phyloP scores from a whole-genome alignment of 257 asterid genomes.

The Parsonsia alboflavescens region DNA sequence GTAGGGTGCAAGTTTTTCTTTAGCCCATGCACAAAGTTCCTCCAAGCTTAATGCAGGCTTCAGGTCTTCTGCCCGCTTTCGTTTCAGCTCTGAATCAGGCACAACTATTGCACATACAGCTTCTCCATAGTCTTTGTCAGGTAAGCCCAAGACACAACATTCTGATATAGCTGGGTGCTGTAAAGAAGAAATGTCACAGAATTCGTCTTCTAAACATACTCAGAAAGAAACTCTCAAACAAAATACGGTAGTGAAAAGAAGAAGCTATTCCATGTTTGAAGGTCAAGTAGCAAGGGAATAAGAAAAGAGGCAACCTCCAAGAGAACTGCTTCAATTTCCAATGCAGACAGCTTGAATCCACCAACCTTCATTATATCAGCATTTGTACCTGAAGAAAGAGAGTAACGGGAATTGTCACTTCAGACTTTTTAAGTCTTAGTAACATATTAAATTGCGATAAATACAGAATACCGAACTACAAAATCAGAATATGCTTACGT shows the following conservation, averaged over 20 bases:
- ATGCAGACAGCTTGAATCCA: conserved; percentile 89
- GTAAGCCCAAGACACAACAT: conserved; percentile 93
- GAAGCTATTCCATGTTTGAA: conserved; percentile 8
- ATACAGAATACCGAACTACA: background rate
- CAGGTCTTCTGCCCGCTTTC: conserved; percentile 51
- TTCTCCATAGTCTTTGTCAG: conserved; percentile 89
- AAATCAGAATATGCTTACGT: conserved; percentile 48
- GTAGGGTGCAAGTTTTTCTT: conserved; percentile 94
- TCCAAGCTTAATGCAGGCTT: conserved; percentile 73
- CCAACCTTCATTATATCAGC: conserved; percentile 99
- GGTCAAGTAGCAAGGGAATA: background rate
- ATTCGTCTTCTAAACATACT: background rate
- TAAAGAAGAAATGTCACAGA: conserved; percentile 19
- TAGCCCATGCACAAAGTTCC: conserved; percentile 79
- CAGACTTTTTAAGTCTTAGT: background rate
- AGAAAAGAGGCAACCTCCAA: conserved; percentile 58
- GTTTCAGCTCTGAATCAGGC: conserved; percentile 51
- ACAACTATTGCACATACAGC: conserved; percentile 74
- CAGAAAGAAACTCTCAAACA: background rate
- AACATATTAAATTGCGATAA: background rate
- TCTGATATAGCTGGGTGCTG: conserved; percentile 82
- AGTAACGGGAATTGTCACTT: background rate
- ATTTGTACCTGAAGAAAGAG: conserved; percentile 61
- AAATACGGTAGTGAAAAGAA: background rate
- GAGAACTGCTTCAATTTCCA: conserved; percentile 94